Percentiles rank a stretch among this genome's conserved stretches.
These are phyloP conservation scores for Phytophthora fragariae DNA, from an alignment of 352 stramenopile genomes.

Conservation along the genomic window DNA sequence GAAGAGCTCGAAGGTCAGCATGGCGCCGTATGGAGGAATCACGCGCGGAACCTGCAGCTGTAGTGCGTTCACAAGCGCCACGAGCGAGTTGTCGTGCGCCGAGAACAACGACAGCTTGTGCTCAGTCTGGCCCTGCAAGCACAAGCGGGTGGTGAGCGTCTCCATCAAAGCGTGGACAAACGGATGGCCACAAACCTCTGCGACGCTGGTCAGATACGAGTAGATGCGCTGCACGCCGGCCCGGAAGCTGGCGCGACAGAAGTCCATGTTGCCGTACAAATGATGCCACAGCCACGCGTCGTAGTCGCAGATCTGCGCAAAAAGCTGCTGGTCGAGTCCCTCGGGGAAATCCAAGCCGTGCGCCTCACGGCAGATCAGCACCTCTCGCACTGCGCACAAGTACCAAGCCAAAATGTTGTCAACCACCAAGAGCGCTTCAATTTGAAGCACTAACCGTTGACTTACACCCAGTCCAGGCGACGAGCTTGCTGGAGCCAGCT, in stretches of 20 bases:
- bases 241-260: conserved; percentile 70
- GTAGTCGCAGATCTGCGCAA: conserved; percentile 65
- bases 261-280: conserved; percentile 73
- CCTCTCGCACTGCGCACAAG: conserved; percentile 64
- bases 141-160: background rate
- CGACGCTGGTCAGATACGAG: conserved; percentile 51
- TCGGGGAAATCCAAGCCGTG: conserved; percentile 67
- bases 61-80: conserved; percentile 73
- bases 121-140: conserved; percentile 15
- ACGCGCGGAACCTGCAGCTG: conserved; percentile 58
- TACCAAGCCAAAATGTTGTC: conserved; percentile 6
- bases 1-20: conserved; percentile 81
- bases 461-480: conserved; percentile 78
- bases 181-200: conserved; percentile 38
- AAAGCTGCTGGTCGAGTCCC: conserved; percentile 65
- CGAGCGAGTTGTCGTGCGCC: conserved; percentile 82
- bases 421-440: conserved; percentile 1
- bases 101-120: conserved; percentile 82
- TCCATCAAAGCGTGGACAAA: background rate
- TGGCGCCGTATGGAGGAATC: conserved; percentile 75
- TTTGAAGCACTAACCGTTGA: background rate
- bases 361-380: conserved; percentile 70
- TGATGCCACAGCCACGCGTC: conserved; percentile 83
- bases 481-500: conserved; percentile 38
- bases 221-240: conserved; percentile 65